A percentile compares a stretch with the other conserved stretches of the same genome.
These are phyloP conservation scores for Pichia sp. DNA, from an alignment of 1,139 yeast genomes.

Conservation along the genomic window DNA sequence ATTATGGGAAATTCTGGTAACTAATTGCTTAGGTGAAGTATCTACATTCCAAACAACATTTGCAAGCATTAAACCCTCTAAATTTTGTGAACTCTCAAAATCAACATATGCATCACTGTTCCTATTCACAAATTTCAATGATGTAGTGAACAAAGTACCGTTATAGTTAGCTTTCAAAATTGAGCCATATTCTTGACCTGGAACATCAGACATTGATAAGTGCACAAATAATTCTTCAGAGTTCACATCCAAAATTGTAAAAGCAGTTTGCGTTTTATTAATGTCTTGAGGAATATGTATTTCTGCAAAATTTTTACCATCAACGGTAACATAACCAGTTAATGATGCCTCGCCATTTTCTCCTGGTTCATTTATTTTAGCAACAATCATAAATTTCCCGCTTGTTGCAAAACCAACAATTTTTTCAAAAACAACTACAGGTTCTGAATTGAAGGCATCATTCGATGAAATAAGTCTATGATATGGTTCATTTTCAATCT, in stretches of 20 bases:
- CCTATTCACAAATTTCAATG: conserved; percentile 73
- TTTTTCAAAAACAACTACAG: conserved; percentile 38
- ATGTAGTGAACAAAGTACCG: conserved; percentile 82
- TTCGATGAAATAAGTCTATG: conserved; percentile 42
- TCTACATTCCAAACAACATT: conserved; percentile 41
- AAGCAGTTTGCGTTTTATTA: conserved; percentile 65
- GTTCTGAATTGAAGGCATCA: conserved; percentile 43
- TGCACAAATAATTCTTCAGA: conserved; percentile 77
- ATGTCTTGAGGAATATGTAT: conserved; percentile 74
- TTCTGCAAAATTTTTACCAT: conserved; percentile 73
- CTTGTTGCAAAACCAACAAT: conserved; percentile 62
- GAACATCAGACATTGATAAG: conserved; percentile 55
- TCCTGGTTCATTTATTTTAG: conserved; percentile 35
- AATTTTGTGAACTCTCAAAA: conserved; percentile 73
- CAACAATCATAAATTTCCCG: conserved; percentile 66
- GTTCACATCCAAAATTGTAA: conserved; percentile 73
- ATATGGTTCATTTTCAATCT: conserved; percentile 12
- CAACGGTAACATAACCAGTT: conserved; percentile 68
- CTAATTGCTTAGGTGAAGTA: conserved; percentile 44
- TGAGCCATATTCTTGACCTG: conserved; percentile 62
- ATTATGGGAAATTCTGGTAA: conserved; percentile 73
- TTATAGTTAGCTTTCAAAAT: conserved; percentile 90
- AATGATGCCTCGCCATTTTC: conserved; percentile 35
- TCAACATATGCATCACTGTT: conserved; percentile 73
- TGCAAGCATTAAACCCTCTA: conserved; percentile 81